A percentile compares a stretch with the other conserved stretches of the same genome.
phyloP scores from a whole-genome alignment of 345 rosid genomes.

The Angophora floribunda region DNA sequence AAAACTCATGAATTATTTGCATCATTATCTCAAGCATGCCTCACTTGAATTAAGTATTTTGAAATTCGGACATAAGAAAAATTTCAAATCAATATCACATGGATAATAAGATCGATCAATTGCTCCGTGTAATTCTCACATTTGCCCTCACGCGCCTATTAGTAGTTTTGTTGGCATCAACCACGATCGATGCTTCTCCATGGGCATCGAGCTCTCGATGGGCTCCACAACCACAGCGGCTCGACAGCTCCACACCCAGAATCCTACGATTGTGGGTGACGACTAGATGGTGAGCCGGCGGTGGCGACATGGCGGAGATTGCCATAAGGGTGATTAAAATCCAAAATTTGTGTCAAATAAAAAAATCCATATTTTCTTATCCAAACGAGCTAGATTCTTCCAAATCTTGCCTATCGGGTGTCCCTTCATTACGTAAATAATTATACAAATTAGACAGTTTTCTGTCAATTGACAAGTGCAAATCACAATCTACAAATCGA shows the following conservation, averaged over 20 bases:
- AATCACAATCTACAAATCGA: neutral
- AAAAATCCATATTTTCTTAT: neutral
- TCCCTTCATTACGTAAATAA: neutral
- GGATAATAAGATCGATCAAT: neutral
- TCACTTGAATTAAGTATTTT: neutral
- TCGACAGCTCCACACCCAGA: neutral
- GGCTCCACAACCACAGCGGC: neutral
- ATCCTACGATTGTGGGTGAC: neutral
- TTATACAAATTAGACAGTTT: neutral
- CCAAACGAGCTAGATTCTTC: neutral
- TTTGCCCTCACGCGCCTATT: neutral
- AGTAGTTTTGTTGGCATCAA: neutral
- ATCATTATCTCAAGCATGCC: neutral
- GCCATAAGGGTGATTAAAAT: neutral
- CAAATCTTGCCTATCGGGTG: neutral
- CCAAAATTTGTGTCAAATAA: neutral
- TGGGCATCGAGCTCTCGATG: neutral
- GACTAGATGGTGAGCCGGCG: neutral
- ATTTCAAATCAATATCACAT: neutral
- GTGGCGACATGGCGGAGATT: neutral
- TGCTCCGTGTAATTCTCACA: neutral
- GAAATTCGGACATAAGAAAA: neutral
- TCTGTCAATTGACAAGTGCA: neutral
- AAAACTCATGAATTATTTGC: too few species aligned
- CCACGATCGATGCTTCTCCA: neutral